Evolutionary conservation across 768 basidiomycete species (phyloP), one percentile per base, ranked within the genome.

Genomic region (Phlebiopsis flavidoalba): DNA sequence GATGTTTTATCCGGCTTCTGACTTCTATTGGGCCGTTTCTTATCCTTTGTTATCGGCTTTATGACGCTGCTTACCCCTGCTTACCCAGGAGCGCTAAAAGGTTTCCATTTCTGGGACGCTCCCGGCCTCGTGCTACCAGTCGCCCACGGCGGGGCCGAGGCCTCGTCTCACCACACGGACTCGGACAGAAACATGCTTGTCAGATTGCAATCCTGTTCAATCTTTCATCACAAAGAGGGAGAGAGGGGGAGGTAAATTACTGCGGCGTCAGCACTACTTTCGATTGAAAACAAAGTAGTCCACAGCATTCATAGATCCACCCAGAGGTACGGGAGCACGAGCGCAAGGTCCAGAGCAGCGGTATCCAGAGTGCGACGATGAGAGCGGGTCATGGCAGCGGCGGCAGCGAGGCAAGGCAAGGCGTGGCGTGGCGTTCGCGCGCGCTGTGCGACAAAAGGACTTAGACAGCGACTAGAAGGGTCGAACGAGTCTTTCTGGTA

Each of bases 401-500:
- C 40, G 40, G 40, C n/a, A n/a, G n/a, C n/a, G n/a, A n/a, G n/a
- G n/a, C n/a, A n/a, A n/a, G n/a, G n/a, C n/a, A n/a, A n/a, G n/a
- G n/a, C 40, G 40, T 12, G 40, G 17, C 40, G 17, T 12, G 40
- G 11, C 40, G 40, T 43, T 10, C 17, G 40, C 40, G 40, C 17
- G 12, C 40, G 40, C 40, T 12, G 40, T 43, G 40, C 40, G 17
- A 17, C 17, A 12, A 12, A 43, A 43, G 40, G 40, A 43, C 40
- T 43, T 43, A 43, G 40, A 43, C 40, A 43, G 40, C 40, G 17
- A 17, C 40, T 43, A 43, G 40, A 43, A 8, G 40, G 40, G 40
- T 43, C 40, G 40, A 43, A 43, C 12, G 8, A 82, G 73, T 64
- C 79, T 71, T 58, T 81, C 80, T 15, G 80, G 80, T 62, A 82